Evolutionary conservation across 306 rosid genomes (phyloP).

Genomic region (Nissolia schottii): DNA sequence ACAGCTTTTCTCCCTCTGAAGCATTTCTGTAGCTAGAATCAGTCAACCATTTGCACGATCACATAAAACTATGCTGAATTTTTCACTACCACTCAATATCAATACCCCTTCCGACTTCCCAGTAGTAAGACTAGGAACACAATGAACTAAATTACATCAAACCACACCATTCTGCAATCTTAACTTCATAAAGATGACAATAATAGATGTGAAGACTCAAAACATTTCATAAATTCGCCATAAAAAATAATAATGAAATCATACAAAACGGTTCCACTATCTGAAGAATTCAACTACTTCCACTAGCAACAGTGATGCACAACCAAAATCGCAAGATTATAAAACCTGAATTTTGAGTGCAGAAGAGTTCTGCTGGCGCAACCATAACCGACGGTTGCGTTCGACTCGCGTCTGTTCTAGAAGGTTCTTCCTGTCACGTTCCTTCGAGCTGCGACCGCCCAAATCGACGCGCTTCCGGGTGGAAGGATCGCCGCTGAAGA

Average conservation of each 20-base stretch:
- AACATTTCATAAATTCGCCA: not conserved
- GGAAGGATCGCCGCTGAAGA: slow-evolving; percentile 87
- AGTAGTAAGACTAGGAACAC: not conserved
- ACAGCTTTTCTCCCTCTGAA: slow-evolving; percentile 85
- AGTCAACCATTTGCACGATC: slow-evolving; percentile 41
- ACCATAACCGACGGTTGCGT: slow-evolving; percentile 53
- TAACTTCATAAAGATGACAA: too few relatives aligned
- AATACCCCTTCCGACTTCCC: not conserved
- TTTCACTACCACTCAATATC: not conserved
- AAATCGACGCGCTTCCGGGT: slow-evolving; percentile 84
- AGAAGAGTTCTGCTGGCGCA: slow-evolving; percentile 59
- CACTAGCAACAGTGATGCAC: not conserved
- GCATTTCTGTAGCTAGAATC: slow-evolving; percentile 85
- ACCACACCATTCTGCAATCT: not conserved
- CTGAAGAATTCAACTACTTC: not conserved
- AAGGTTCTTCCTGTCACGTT: slow-evolving; percentile 75
- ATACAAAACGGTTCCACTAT: not conserved
- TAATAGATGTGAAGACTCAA: not conserved
- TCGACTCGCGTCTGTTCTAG: slow-evolving; percentile 76
- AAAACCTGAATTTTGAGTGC: slow-evolving; percentile 68
- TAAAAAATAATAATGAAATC: not conserved
- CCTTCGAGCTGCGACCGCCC: slow-evolving; percentile 85
- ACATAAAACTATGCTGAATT: not conserved
- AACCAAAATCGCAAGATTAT: not conserved
- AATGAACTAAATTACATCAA: not conserved